Conservation (phyloP, 148 eudicot genomes). For the Camellia sinensis region DNA sequence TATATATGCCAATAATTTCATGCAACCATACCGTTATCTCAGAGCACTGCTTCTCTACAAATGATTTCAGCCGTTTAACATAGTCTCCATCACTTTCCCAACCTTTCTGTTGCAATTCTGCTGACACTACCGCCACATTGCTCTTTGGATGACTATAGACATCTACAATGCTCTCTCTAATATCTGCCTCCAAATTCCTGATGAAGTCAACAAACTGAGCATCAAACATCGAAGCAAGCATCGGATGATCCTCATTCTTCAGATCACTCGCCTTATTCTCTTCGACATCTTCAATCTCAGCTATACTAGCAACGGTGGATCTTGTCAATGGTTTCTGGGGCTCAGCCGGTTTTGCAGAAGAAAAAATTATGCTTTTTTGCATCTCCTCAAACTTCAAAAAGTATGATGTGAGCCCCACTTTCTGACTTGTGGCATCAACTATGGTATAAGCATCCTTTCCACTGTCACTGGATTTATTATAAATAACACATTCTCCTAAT, state of each 20-base stretch:
- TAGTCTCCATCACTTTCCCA: slow-evolving; percentile 78
- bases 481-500: slow-evolving; percentile 79
- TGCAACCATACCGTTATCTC: slow-evolving; percentile 71
- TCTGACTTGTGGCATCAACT: slow-evolving; percentile 84
- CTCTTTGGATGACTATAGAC: slow-evolving; percentile 84
- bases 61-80: slow-evolving; percentile 64
- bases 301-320: slow-evolving; percentile 77
- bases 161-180: slow-evolving; percentile 72
- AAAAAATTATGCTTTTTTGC: slow-evolving; percentile 68
- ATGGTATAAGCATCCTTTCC: slow-evolving; percentile 69
- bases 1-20: neutral
- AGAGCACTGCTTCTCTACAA: slow-evolving; percentile 81
- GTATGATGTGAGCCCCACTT: slow-evolving; percentile 76
- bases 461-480: slow-evolving; percentile 51
- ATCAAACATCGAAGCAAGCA: slow-evolving; percentile 70
- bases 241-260: slow-evolving; percentile 63
- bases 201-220: slow-evolving; percentile 57
- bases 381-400: slow-evolving; percentile 81
- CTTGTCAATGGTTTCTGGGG: slow-evolving; percentile 64
- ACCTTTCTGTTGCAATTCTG: slow-evolving; percentile 70
- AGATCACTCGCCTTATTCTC: slow-evolving; percentile 43
- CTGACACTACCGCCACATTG: slow-evolving; percentile 83
- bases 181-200: slow-evolving; percentile 59
- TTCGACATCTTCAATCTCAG: slow-evolving; percentile 66
- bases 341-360: slow-evolving; percentile 52